These are phyloP conservation scores for Ilyonectria destructans DNA, from an alignment of 2,329 filamentous ascomycete genomes.

Conservation along the genomic window DNA sequence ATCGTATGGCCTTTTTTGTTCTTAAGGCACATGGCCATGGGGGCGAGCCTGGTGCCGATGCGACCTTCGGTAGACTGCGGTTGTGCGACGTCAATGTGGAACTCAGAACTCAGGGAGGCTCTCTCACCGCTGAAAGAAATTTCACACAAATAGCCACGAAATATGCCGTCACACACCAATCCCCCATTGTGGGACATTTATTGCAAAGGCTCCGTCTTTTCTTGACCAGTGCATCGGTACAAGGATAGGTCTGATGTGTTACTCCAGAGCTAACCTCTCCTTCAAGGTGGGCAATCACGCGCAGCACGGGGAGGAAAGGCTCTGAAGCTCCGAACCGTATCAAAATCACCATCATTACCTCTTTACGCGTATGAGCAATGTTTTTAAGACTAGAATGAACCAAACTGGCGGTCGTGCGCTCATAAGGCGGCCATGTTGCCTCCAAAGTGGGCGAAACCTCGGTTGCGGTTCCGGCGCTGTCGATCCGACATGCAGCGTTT, in stretches of 20 bases:
- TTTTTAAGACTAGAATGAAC: not conserved
- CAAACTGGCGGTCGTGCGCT: not conserved
- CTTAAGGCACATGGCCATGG: not conserved
- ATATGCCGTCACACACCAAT: not conserved
- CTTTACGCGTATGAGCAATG: not conserved
- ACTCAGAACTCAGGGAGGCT: not conserved
- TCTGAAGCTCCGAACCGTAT: not conserved
- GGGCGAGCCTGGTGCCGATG: not conserved
- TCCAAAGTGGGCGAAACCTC: constrained; percentile 23
- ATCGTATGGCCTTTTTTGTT: not conserved
- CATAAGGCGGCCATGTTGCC: constrained; percentile 7
- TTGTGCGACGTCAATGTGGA: not conserved
- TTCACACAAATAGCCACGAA: not conserved
- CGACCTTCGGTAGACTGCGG: not conserved
- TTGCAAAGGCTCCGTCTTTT: not conserved
- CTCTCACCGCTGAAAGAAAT: not conserved
- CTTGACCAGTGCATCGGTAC: not conserved
- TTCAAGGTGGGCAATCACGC: not conserved
- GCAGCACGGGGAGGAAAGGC: not conserved
- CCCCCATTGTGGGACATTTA: not conserved
- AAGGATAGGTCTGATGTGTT: not conserved
- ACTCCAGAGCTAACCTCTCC: not conserved
- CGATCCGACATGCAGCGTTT: constrained; percentile 32
- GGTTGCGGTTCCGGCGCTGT: constrained; percentile 10
- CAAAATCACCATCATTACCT: not conserved